Evolutionary conservation across 2,329 filamentous ascomycete species (phyloP), one percentile per base, ranked within the genome.

Genomic region (Endoconidiophora laricicola): DNA sequence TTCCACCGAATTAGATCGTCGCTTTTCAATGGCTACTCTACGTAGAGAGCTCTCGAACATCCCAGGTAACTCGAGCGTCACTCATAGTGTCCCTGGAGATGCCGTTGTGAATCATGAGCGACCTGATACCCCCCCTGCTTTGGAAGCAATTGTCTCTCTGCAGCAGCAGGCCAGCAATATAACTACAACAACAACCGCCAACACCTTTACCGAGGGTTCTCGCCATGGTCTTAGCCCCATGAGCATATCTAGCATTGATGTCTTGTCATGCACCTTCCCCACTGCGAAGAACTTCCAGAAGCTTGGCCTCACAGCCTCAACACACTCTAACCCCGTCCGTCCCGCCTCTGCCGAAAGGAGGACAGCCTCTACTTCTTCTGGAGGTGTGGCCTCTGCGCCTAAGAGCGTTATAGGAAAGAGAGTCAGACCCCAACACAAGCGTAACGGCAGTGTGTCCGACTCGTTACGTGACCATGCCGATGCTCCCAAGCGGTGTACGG

Each of bases 391-490:
- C 4, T 69, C 69, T 7, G 79, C 76, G 3, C 77, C 78, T 3
- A 73, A 71, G 50, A 65, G 74, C 1, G 63, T 80, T 2, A 67
- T 70, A 9, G 75, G 74, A 50, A 81, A 80, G 59, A 70, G 74
- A 14, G 69, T 75, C 6, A 72, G 77, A 14, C 72, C 77, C 18
- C 63, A 65, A 7, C 87, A 94, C 64, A 88, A 86, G 63, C 79
- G 87, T 20, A 94, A 85, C 60, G 86, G 81, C 46, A 95, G 88
- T 61, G 81, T 91, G 58, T 85, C 83, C 0, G 86, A 95, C 64
- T 90, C 88, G 1, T 63, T 90, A 47, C 72, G 86, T 57, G 84
- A 91, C 63, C 80, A 67, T 65, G 63, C 64, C 4, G 73, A 69
- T 53, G 60, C 69, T 3, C 60, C 70, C 2, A 69, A 69, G 55